These are phyloP conservation scores for Zymoseptoria pseudotritici DNA, from an alignment of 2,329 filamentous ascomycete genomes.

Conservation along the genomic window DNA sequence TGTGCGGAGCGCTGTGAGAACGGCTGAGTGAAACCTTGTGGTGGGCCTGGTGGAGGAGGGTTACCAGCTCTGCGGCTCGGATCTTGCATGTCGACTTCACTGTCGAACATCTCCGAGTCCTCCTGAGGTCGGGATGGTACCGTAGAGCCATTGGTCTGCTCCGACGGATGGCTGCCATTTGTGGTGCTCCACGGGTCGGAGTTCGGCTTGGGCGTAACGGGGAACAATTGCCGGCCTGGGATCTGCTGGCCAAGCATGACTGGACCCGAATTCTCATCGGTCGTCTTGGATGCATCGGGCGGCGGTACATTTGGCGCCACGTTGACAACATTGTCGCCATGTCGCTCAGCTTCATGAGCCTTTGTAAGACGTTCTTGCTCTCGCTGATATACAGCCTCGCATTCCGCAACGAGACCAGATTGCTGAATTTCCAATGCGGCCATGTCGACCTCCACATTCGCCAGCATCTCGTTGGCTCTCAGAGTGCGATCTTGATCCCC, in stretches of 20 bases:
- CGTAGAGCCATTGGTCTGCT: slow-evolving; percentile 36
- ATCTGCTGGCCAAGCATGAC: slow-evolving; percentile 57
- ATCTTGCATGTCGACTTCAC: slow-evolving; percentile 26
- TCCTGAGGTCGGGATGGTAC: slow-evolving; percentile 33
- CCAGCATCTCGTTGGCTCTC: slow-evolving; percentile 82
- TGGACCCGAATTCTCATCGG: slow-evolving; percentile 38
- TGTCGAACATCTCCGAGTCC: slow-evolving; percentile 40
- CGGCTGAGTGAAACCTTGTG: slow-evolving; percentile 32
- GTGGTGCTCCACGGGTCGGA: slow-evolving; percentile 50
- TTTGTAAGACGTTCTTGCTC: slow-evolving; percentile 54
- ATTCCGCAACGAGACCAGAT: slow-evolving; percentile 59
- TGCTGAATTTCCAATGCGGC: slow-evolving; percentile 61
- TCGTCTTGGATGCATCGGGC: slow-evolving; percentile 35
- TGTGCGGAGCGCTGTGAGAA: slow-evolving; percentile 59
- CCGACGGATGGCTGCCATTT: slow-evolving; percentile 28
- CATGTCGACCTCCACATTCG: slow-evolving; percentile 93
- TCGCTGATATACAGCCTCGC: slow-evolving; percentile 71
- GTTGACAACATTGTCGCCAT: slow-evolving; percentile 46
- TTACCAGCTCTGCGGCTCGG: slow-evolving; percentile 19
- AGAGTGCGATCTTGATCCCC: slow-evolving; percentile 78
- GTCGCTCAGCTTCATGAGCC: slow-evolving; percentile 54
- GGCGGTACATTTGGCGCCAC: slow-evolving; percentile 35
- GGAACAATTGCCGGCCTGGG: slow-evolving; percentile 41
- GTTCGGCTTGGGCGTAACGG: slow-evolving; percentile 47
- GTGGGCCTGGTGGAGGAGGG: slow-evolving; percentile 26